These are phyloP conservation scores for Rhizopogon roseolus DNA, from an alignment of 768 basidiomycete genomes.

Conservation along the genomic window DNA sequence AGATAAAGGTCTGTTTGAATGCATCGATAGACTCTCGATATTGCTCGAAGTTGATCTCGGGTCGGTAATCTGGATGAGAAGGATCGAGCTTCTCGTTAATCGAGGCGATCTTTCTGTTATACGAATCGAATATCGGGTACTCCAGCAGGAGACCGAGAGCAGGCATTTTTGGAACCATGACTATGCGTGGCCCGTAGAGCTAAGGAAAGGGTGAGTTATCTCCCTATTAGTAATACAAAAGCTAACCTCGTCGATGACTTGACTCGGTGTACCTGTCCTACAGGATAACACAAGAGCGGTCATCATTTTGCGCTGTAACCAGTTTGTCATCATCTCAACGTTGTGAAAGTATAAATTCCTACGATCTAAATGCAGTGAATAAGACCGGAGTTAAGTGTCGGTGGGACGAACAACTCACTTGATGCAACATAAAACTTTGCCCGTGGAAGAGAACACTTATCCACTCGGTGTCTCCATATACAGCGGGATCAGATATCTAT, in stretches of 20 bases:
- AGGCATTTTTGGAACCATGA: conserved; percentile 94
- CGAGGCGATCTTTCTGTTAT: conserved; percentile 53
- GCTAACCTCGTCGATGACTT: conserved; percentile 68
- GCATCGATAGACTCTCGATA: conserved; percentile 63
- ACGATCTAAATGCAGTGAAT: conserved; percentile 22
- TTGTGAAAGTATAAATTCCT: conserved; percentile 5
- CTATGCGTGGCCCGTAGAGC: conserved; percentile 74
- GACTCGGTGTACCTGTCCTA: conserved; percentile 69
- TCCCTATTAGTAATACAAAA: background rate
- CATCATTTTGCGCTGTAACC: conserved; percentile 92
- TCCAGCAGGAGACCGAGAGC: conserved; percentile 91
- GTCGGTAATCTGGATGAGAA: conserved; percentile 58
- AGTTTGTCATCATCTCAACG: conserved; percentile 1
- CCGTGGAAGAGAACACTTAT: conserved; percentile 91
- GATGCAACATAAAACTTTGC: conserved; percentile 98
- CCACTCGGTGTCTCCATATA: conserved; percentile 93
- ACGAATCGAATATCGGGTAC: conserved; percentile 75
- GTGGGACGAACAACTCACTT: conserved; percentile 48
- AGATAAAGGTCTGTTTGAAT: conserved; percentile 87
- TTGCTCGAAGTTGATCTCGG: conserved; percentile 65
- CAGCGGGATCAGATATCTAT: conserved; percentile 79
- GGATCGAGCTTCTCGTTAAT: conserved; percentile 44
- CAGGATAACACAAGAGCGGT: conserved; percentile 73
- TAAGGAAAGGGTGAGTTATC: conserved; percentile 18
- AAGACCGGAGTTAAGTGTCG: conserved; percentile 17